Conservation (phyloP, 2,329 filamentous ascomycete genomes). For the Ceratocystis ficicola region DNA sequence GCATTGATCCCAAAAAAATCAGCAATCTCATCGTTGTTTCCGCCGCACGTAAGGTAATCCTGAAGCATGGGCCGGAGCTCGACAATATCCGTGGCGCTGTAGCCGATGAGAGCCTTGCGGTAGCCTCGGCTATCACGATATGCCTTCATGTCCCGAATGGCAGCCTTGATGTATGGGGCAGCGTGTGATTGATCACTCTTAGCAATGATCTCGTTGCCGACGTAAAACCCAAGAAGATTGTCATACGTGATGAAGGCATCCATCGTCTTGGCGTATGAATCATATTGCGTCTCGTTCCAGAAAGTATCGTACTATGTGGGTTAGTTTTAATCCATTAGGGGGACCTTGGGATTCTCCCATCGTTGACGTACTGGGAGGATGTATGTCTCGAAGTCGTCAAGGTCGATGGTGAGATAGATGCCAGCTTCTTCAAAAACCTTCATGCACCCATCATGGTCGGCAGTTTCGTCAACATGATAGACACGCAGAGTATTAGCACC, state of each 20-base stretch:
- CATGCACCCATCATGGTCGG: slow-evolving; percentile 71
- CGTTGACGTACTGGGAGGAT: slow-evolving; percentile 44
- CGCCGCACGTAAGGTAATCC: slow-evolving; percentile 67
- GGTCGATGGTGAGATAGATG: slow-evolving; percentile 74
- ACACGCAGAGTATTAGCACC: slow-evolving; percentile 77
- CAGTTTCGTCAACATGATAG: slow-evolving; percentile 67
- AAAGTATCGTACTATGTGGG: slow-evolving; percentile 41
- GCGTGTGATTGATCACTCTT: slow-evolving; percentile 45
- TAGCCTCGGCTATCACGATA: slow-evolving; percentile 66
- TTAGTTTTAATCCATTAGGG: not conserved
- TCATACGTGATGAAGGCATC: slow-evolving; percentile 66
- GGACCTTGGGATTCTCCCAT: not conserved
- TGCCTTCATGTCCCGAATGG: slow-evolving; percentile 68
- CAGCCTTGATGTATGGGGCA: slow-evolving; percentile 74
- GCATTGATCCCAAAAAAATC: slow-evolving; percentile 83
- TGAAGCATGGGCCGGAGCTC: slow-evolving; percentile 50
- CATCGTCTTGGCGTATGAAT: slow-evolving; percentile 57
- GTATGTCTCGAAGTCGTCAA: slow-evolving; percentile 62
- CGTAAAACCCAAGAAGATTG: slow-evolving; percentile 72
- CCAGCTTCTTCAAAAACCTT: slow-evolving; percentile 62
- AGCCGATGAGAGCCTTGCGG: slow-evolving; percentile 71
- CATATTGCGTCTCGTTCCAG: slow-evolving; percentile 63
- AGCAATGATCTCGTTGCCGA: slow-evolving; percentile 80
- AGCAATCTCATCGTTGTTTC: slow-evolving; percentile 53
- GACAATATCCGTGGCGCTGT: slow-evolving; percentile 76